phyloP scores from a whole-genome alignment of 2,329 filamentous ascomycete genomes.

The Phialocephala sp. region DNA sequence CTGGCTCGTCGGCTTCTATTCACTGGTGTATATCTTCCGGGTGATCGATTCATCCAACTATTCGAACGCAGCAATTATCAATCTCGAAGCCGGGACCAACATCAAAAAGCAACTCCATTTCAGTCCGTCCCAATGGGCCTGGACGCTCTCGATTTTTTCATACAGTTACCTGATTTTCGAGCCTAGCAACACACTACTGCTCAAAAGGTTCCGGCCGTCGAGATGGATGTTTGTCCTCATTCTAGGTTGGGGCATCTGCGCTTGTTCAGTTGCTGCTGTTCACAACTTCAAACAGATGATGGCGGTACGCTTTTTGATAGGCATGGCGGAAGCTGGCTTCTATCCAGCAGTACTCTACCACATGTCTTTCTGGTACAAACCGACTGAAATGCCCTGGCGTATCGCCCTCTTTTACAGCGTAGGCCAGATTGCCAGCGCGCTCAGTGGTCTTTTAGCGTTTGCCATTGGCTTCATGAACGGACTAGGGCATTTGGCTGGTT shows the following conservation, averaged over 20 bases:
- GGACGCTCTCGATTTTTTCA: slow-evolving; percentile 49
- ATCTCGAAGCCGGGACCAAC: slow-evolving; percentile 47
- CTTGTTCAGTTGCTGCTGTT: slow-evolving; percentile 45
- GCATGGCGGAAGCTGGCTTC: slow-evolving; percentile 46
- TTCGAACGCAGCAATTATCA: slow-evolving; percentile 49
- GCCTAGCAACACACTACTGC: slow-evolving; percentile 46
- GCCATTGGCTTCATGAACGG: slow-evolving; percentile 47
- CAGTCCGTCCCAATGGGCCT: slow-evolving; percentile 45
- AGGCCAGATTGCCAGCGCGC: slow-evolving; percentile 44
- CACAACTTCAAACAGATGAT: slow-evolving; percentile 47
- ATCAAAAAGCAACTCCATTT: slow-evolving; percentile 48
- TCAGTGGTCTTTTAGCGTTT: slow-evolving; percentile 46
- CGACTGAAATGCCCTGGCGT: slow-evolving; percentile 44
- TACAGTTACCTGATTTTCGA: slow-evolving; percentile 49
- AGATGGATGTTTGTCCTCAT: slow-evolving; percentile 40
- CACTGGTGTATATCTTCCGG: slow-evolving; percentile 48
- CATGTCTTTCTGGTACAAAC: slow-evolving; percentile 49
- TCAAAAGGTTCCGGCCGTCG: slow-evolving; percentile 44
- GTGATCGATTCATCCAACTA: slow-evolving; percentile 49
- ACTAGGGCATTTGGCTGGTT: slow-evolving; percentile 42
- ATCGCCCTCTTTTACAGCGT: slow-evolving; percentile 48
- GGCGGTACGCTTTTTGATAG: slow-evolving; percentile 47
- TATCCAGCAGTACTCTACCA: slow-evolving; percentile 47
- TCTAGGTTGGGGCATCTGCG: slow-evolving; percentile 46
- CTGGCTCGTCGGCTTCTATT: slow-evolving; percentile 45